These are phyloP conservation scores for Mortierella sp. DNA, from an alignment of 371 early-diverging fungal genomes.

Conservation along the genomic window DNA sequence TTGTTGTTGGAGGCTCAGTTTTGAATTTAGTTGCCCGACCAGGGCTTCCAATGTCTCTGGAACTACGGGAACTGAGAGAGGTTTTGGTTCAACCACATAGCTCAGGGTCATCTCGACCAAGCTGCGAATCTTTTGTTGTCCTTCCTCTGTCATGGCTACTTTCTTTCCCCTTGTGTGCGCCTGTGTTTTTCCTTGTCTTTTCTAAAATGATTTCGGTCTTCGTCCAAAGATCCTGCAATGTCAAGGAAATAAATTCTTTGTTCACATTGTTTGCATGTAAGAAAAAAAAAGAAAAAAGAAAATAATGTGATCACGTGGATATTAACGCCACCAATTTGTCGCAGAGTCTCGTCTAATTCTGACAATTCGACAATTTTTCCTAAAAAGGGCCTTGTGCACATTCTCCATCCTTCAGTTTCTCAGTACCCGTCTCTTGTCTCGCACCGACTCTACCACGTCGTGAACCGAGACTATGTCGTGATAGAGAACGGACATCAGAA, in stretches of 20 bases:
- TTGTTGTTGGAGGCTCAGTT: conserved; percentile 15
- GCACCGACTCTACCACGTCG: too few species aligned
- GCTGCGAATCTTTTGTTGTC: conserved; percentile 51
- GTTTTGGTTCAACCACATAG: conserved; percentile 45
- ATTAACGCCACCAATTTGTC: too few species aligned
- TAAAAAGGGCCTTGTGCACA: too few species aligned
- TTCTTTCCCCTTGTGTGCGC: not conserved
- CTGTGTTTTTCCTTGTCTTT: not conserved
- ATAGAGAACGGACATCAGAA: too few species aligned
- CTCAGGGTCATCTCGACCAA: conserved; percentile 46
- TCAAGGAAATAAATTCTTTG: too few species aligned
- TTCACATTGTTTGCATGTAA: not conserved
- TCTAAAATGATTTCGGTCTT: not conserved
- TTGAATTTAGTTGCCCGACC: conserved; percentile 25
- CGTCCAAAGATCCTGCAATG: too few species aligned
- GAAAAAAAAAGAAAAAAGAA: conserved; percentile 19
- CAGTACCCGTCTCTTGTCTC: too few species aligned
- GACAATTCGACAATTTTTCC: too few species aligned
- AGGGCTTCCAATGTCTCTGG: conserved; percentile 43
- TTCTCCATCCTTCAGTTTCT: too few species aligned
- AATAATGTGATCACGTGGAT: too few species aligned
- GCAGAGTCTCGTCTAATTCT: too few species aligned
- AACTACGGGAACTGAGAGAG: conserved; percentile 39
- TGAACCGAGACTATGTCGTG: too few species aligned
- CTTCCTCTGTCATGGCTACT: conserved; percentile 37